Conservation (phyloP, 768 basidiomycete genomes). For the Rhizopogon roseolus region DNA sequence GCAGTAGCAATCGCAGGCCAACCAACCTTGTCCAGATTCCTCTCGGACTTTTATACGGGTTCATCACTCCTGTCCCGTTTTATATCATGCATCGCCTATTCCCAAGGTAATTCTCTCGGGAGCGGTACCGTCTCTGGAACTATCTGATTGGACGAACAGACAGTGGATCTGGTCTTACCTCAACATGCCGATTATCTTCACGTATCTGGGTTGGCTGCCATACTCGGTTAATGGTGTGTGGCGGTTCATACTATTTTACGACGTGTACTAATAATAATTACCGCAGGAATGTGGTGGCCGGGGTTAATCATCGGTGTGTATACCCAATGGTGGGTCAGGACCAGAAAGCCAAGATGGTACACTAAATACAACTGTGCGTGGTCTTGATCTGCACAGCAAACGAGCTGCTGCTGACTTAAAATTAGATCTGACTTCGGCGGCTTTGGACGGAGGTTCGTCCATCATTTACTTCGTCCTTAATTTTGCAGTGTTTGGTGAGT, state of each 20-base stretch:
- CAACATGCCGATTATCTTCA: constrained; percentile 17
- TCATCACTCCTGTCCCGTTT: constrained; percentile 24
- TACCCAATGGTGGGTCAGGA: constrained; percentile 47
- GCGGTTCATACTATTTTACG: not conserved
- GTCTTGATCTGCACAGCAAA: not conserved
- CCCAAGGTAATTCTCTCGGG: constrained; percentile 11
- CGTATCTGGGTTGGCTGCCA: constrained; percentile 22
- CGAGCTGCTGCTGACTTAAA: not conserved
- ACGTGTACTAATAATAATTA: not conserved
- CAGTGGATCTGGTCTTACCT: constrained; percentile 17
- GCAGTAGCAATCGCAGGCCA: too few relatives aligned
- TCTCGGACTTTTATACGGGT: constrained; percentile 25
- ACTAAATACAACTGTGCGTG: constrained; percentile 30
- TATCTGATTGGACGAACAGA: constrained; percentile 2
- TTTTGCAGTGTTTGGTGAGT: constrained; percentile 25
- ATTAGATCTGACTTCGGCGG: constrained; percentile 39
- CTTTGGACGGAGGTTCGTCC: constrained; percentile 45
- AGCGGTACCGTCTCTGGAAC: not conserved
- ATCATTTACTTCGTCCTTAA: constrained; percentile 46
- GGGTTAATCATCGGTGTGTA: constrained; percentile 46
- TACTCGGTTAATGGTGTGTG: constrained; percentile 18
- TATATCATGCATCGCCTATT: constrained; percentile 17
- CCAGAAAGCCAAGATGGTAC: constrained; percentile 39
- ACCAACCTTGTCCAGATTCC: constrained; percentile 8
- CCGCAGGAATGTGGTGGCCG: constrained; percentile 38